These are phyloP conservation scores for Sporopachydermia quercuum DNA, from an alignment of 805 yeast genomes.

Conservation along the genomic window DNA sequence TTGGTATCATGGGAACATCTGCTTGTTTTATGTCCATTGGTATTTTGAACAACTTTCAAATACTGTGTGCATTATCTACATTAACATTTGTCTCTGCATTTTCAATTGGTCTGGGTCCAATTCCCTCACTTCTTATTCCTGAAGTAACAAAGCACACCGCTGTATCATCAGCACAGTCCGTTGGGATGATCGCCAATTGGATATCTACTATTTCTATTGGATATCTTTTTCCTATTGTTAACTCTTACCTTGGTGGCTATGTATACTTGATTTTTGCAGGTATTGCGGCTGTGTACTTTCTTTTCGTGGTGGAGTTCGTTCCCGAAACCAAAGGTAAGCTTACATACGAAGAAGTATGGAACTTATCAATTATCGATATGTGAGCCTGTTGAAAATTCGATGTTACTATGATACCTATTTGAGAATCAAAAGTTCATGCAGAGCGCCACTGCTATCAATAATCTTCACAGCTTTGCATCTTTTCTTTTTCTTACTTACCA, in stretches of 20 bases:
- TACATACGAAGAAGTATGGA: slow-evolving; percentile 59
- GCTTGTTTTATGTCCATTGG: slow-evolving; percentile 54
- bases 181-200: slow-evolving; percentile 89
- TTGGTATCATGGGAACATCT: slow-evolving; percentile 50
- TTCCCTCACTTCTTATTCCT: slow-evolving; percentile 77
- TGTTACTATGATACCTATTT: no score
- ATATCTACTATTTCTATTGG: slow-evolving; percentile 75
- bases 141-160: slow-evolving; percentile 79
- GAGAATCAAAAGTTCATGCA: no score
- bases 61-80: slow-evolving; percentile 45
- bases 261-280: slow-evolving; percentile 61
- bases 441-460: no score
- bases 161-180: slow-evolving; percentile 77
- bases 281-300: slow-evolving; percentile 34
- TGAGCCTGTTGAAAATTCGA: no score
- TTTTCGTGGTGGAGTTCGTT: slow-evolving; percentile 30
- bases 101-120: slow-evolving; percentile 90
- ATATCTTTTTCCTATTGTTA: slow-evolving; percentile 61
- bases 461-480: no score
- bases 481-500: no score
- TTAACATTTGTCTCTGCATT: slow-evolving; percentile 67
- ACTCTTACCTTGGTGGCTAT: slow-evolving; percentile 53
- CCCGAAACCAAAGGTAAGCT: slow-evolving; percentile 69
- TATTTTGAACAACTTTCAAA: slow-evolving; percentile 32
- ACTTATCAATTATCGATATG: neutral